Percentiles rank a stretch among this genome's conserved stretches.
phyloP scores from a whole-genome alignment of 495 filamentous ascomycete genomes.

The Lasiosphaeria hispida region DNA sequence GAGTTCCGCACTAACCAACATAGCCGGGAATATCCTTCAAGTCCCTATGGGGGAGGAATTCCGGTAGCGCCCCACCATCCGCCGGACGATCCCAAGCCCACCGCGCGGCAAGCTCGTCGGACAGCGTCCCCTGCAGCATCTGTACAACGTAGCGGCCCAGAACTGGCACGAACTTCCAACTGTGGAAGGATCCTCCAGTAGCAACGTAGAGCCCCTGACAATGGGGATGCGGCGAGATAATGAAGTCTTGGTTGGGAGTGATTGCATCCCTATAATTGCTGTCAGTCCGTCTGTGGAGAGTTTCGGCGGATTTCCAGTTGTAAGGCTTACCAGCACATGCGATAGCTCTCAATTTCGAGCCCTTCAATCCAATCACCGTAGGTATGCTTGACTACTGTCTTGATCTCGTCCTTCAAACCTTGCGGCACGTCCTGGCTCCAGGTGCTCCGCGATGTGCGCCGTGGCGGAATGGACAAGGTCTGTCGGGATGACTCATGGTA shows the following conservation, averaged over 20 bases:
- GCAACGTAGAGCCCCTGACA: constrained; percentile 46
- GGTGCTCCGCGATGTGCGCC: neutral
- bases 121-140: constrained; percentile 51
- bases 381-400: too few relatives aligned
- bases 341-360: constrained; percentile 6
- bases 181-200: constrained; percentile 49
- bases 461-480: constrained; percentile 6
- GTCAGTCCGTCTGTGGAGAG: neutral
- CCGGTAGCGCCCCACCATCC: too few relatives aligned
- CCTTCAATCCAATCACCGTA: too few relatives aligned
- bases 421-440: constrained; percentile 9
- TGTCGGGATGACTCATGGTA: neutral
- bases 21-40: too few relatives aligned
- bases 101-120: constrained; percentile 37
- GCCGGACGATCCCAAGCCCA: constrained; percentile 62
- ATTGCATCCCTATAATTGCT: constrained; percentile 31
- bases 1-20: too few relatives aligned
- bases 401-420: constrained; percentile 8
- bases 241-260: constrained; percentile 54
- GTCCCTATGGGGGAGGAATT: too few relatives aligned
- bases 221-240: constrained; percentile 54
- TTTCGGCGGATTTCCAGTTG: neutral
- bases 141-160: constrained; percentile 58
- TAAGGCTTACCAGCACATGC: constrained; percentile 10
- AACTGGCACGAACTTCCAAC: constrained; percentile 61